Evolutionary conservation across 2,329 filamentous ascomycete species (phyloP), one percentile per base, ranked within the genome.

Genomic region (Aspergillus sp.): DNA sequence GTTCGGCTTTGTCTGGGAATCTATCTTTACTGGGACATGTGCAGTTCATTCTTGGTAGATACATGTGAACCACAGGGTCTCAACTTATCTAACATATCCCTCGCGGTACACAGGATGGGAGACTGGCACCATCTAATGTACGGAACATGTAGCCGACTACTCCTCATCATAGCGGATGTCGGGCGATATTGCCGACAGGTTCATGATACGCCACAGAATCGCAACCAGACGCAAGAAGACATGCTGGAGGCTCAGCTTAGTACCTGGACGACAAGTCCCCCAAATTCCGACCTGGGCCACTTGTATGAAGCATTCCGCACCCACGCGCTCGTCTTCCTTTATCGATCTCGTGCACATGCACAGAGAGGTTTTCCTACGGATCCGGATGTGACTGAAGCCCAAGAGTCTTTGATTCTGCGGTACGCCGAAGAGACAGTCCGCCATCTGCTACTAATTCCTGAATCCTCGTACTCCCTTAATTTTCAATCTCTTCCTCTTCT

Each of bases 1-100:
- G 20, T 47, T 17, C 32, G 48, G n/a, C 40, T 57, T 41, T 54
- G 48, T 21, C 41, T 57, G n/a, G 55, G 55, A 47, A 53, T 47
- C 0, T 55, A 57, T 47, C 52, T 57, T 43, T 57, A 53, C 34
- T 55, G 52, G 55, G 55, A 57, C 47, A 55, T 55, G 52, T 47
- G 46, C 45, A 53, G 46, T 46, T 55, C 55, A 29, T 55, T 55
- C 47, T 10, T 57, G 25, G 31, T 51, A 53, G 49, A 57, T 4
- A 21, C 47, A 42, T 36, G 21, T 29, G 49, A 55, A 16, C 38
- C 14, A 53, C 40, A 25, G 16, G n/a, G 29, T 17, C 17, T 55
- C 21, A 31, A 51, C 21, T 48, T 25, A 43, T 40, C 47, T 17
- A 49, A 49, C 14, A 49, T 55, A n/a, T 50, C 49, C 31, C 0